Base-by-base conservation (phyloP, 2,329 filamentous ascomycete species). In the Sarocladium brachiariae region DNA sequence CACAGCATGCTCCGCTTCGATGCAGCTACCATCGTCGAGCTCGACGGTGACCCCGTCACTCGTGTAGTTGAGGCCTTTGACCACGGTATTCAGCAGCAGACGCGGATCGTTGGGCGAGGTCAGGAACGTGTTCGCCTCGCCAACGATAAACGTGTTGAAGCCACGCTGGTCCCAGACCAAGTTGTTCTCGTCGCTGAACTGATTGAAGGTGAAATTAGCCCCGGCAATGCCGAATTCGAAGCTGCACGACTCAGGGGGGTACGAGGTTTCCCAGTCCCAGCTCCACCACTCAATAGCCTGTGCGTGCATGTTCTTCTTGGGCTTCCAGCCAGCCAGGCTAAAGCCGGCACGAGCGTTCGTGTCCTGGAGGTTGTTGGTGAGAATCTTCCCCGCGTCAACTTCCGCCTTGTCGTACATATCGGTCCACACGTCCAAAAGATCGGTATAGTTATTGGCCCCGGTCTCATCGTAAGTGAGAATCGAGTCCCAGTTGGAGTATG, bases 261-360 rank as follows among this genome's bases (percentile, higher is more conserved):
- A 77, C 2, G 78, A 73, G 37, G 74, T 73, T 56, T 86, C 83
- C 67, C 75, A 86, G 53, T 85, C 78, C 66, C 66, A 69, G 13
- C 58, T 61, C 66, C 68, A 74, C 77, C 81, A 87, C 52, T 87
- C 83, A 2, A 80, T 72, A 0, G 81, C 79, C 51, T 81, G 77
- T 2, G 71, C 73, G 13, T 73, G 66, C 67, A 77, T 75, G 49
- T 83, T 53, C 50, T 63, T 70, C 50, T 70, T 72, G 0, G 82
- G 80, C 49, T 77, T 78, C 82, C 83, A 87, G 1, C 77, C 81
- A 0, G 74, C 75, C n/a, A 83, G 60, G 9, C 71, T 73, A 7
- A 86, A 63, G 0, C 77, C 84, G 1, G 77, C 73, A 21, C 83
- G 76, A n/a, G 73, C 70, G 31, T 74, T 83, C 9, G 73, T 70